A percentile compares a stretch with the other conserved stretches of the same genome.
Conservation (phyloP, 2,329 filamentous ascomycete species). For the Botrytis aclada region DNA sequence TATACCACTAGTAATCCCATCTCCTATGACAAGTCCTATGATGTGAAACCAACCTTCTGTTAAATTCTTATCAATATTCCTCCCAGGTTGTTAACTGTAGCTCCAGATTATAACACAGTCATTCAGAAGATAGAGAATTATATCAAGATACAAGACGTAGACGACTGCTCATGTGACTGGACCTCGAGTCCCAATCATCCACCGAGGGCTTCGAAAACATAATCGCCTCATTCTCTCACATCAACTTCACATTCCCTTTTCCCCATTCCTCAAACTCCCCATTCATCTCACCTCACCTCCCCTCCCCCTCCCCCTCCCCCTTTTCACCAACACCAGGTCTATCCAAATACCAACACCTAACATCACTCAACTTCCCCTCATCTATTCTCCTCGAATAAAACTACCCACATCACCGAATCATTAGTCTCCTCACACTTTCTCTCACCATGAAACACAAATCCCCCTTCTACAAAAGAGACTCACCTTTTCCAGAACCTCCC, state of each 20-base stretch:
- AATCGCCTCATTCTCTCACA: no score
- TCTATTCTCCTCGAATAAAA: slow-evolving; percentile 4
- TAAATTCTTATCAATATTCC: no score
- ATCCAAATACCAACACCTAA: slow-evolving; percentile 29
- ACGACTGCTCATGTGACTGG: no score
- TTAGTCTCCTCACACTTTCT: neutral
- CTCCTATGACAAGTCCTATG: no score
- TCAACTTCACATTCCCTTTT: neutral
- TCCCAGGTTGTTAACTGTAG: no score
- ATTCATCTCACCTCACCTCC: neutral
- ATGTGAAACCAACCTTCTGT: no score
- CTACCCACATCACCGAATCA: neutral
- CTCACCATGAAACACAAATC: neutral
- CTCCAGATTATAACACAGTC: no score
- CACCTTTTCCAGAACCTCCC: slow-evolving; percentile 19
- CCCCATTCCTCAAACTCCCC: neutral
- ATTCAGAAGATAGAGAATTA: no score
- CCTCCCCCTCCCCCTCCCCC: neutral
- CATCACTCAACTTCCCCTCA: slow-evolving; percentile 19
- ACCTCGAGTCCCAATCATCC: no score
- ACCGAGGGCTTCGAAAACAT: no score
- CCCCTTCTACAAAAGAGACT: neutral
- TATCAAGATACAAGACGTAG: no score
- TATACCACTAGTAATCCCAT: no score
- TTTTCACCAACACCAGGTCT: slow-evolving; percentile 20